A percentile compares a stretch with the other conserved stretches of the same genome.
Conservation (phyloP, 208 protist species). For the Angomonas deanei region DNA sequence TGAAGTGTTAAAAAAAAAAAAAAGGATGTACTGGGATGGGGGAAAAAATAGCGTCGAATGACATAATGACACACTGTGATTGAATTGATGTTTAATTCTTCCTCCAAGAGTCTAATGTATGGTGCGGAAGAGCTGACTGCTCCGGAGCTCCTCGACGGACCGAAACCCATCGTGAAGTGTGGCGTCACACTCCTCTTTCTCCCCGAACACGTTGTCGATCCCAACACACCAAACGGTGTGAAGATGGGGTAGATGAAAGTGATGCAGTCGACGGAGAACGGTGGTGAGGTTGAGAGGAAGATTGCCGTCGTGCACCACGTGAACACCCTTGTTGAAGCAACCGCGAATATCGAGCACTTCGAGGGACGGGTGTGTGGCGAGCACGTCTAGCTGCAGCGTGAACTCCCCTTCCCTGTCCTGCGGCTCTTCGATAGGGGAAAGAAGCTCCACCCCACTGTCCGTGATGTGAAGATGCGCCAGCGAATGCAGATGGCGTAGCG, state of each 20-base stretch:
- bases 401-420: not conserved
- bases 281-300: not conserved
- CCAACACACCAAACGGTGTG: not conserved
- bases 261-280: not conserved
- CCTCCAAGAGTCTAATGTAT: too few relatives aligned
- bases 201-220: too few relatives aligned
- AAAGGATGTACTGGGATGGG: not conserved
- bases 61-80: too few relatives aligned
- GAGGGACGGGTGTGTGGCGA: not conserved
- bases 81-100: not conserved
- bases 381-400: not conserved
- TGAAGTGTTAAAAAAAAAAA: not conserved
- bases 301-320: not conserved
- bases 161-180: not conserved
- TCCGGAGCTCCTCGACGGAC: not conserved
- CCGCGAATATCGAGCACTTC: not conserved
- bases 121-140: too few relatives aligned
- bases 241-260: not conserved
- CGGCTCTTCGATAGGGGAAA: not conserved
- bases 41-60: too few relatives aligned
- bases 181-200: too few relatives aligned
- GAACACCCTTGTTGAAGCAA: not conserved
- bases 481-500: not conserved
- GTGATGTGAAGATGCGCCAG: not conserved
- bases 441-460: not conserved